Percentiles rank a stretch among this genome's conserved stretches.
phyloP scores from a whole-genome alignment of 192 early-diverging fungal genomes.

The Coemansia sp. region DNA sequence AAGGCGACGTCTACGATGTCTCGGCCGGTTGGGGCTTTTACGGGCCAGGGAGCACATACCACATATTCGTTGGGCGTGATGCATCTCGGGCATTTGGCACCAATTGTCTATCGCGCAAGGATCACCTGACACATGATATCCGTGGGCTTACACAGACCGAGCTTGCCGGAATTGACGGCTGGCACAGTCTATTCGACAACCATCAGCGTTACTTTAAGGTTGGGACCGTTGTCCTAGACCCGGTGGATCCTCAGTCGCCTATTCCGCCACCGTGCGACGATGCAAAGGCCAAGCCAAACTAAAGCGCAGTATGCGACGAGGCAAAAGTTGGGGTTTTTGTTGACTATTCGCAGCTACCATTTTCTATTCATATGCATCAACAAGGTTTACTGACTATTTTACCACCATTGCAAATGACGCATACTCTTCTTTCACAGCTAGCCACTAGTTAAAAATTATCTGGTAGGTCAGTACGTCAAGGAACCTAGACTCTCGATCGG shows the following conservation, averaged over 20 bases:
- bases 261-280: constrained; percentile 76
- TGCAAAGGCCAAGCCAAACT: constrained; percentile 49
- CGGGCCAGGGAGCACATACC: constrained; percentile 73
- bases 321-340: background rate
- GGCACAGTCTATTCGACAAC: constrained; percentile 87
- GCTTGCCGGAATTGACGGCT: constrained; percentile 71
- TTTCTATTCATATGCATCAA: too few species aligned
- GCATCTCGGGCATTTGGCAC: constrained; percentile 93
- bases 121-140: constrained; percentile 91
- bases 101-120: constrained; percentile 77
- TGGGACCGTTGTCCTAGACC: constrained; percentile 75
- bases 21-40: constrained; percentile 74
- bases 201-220: constrained; percentile 85
- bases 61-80: constrained; percentile 88
- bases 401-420: too few species aligned
- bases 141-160: constrained; percentile 76
- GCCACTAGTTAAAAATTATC: too few species aligned
- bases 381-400: too few species aligned
- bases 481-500: too few species aligned
- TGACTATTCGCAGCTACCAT: background rate
- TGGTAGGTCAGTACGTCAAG: too few species aligned
- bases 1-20: constrained; percentile 95
- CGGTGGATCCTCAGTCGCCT: constrained; percentile 78
- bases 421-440: too few species aligned
- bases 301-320: background rate